These are phyloP conservation scores for Stachybotrys elegans DNA, from an alignment of 2,329 filamentous ascomycete genomes.

Conservation along the genomic window DNA sequence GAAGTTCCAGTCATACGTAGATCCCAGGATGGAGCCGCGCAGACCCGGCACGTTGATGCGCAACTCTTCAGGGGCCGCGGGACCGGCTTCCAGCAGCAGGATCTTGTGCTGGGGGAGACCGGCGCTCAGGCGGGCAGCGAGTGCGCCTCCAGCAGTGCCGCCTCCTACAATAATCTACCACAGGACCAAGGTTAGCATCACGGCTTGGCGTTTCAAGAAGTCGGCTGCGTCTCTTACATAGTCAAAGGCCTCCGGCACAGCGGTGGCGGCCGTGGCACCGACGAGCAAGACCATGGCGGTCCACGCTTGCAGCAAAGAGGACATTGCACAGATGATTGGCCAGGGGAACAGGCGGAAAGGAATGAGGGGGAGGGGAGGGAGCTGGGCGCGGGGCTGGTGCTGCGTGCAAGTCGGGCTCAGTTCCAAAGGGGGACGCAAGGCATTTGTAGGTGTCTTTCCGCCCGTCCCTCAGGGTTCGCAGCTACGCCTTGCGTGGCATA, in stretches of 20 bases:
- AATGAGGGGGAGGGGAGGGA: too few species aligned
- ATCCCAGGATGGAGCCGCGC: slow-evolving; percentile 20
- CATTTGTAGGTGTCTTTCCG: slow-evolving; percentile 1
- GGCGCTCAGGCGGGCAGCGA: slow-evolving; percentile 25
- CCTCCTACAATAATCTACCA: slow-evolving; percentile 24
- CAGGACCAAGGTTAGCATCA: not conserved
- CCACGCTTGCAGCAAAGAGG: not conserved
- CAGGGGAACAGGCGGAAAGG: too few species aligned
- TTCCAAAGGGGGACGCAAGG: not conserved
- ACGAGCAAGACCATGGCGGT: not conserved
- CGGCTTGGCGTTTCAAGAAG: too few species aligned
- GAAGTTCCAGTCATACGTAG: slow-evolving; percentile 36
- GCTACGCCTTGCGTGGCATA: too few species aligned
- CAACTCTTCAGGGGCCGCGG: slow-evolving; percentile 20
- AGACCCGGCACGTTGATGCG: slow-evolving; percentile 26
- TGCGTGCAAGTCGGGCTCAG: not conserved
- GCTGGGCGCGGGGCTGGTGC: not conserved
- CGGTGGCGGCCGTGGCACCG: slow-evolving; percentile 1
- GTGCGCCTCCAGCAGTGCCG: slow-evolving; percentile 26
- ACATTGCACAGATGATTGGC: not conserved
- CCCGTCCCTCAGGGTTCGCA: too few species aligned
- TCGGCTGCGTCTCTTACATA: too few species aligned
- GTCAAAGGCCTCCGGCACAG: slow-evolving; percentile 13
- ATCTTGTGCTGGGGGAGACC: slow-evolving; percentile 22
- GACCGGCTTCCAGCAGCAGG: slow-evolving; percentile 24